Evolutionary conservation across 371 early-diverging fungal species (phyloP).

Genomic region (Cokeromyces recurvatus): DNA sequence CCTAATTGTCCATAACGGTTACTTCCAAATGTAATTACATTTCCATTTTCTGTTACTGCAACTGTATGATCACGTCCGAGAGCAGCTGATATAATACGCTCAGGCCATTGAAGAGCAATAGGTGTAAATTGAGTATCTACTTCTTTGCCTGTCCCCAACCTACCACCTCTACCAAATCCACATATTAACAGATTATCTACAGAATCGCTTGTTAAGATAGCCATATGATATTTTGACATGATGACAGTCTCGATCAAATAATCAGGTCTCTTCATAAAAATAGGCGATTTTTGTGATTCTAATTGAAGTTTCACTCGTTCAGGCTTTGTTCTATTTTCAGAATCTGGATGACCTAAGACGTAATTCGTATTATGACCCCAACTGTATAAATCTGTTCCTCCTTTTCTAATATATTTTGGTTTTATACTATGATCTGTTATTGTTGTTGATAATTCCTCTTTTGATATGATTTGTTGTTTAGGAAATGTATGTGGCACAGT

Average conservation of each 20-base stretch:
- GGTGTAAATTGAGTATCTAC: constrained; percentile 51
- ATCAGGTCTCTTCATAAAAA: constrained; percentile 24
- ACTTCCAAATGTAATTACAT: constrained; percentile 57
- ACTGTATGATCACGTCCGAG: constrained; percentile 74
- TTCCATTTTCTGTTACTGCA: constrained; percentile 50
- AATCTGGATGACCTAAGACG: constrained; percentile 63
- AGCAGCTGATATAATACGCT: constrained; percentile 46
- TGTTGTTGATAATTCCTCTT: too few relatives aligned
- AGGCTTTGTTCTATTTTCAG: constrained; percentile 59
- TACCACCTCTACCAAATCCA: constrained; percentile 73
- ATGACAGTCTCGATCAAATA: constrained; percentile 33
- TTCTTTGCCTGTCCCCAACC: constrained; percentile 63
- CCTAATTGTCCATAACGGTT: constrained; percentile 68
- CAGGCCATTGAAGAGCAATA: constrained; percentile 47
- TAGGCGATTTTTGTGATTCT: constrained; percentile 19
- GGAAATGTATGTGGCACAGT: constrained; percentile 14
- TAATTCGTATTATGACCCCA: constrained; percentile 77
- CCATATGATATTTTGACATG: constrained; percentile 73
- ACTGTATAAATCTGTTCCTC: constrained; percentile 61
- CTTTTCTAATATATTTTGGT: constrained; percentile 8
- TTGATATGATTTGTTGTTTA: neutral
- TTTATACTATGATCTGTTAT: too few relatives aligned
- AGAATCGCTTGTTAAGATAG: constrained; percentile 52
- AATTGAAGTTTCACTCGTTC: constrained; percentile 57
- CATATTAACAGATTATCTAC: constrained; percentile 48